Evolutionary conservation across 2,329 filamentous ascomycete species (phyloP).

Genomic region (Exophiala dermatitidis): DNA sequence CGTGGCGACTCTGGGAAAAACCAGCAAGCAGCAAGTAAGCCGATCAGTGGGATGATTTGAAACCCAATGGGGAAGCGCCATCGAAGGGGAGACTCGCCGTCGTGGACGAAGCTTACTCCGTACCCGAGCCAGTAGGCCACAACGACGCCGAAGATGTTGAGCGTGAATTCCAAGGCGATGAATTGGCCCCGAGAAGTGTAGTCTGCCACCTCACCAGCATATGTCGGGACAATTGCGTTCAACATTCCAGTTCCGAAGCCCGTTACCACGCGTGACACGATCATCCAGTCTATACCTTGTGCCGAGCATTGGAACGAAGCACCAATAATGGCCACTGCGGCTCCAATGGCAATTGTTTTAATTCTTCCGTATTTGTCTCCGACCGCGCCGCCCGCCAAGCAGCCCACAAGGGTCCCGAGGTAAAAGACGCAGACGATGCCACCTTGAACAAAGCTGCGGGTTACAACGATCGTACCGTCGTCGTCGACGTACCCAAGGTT

Average conservation of each 20-base stretch:
- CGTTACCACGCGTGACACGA: conserved; percentile 52
- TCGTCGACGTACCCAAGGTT: conserved; percentile 54
- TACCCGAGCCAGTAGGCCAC: conserved; percentile 32
- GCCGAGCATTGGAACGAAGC: conserved; percentile 60
- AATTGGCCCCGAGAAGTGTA: conserved; percentile 62
- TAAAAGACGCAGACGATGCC: conserved; percentile 47
- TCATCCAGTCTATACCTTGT: conserved; percentile 61
- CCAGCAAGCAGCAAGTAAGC: conserved; percentile 52
- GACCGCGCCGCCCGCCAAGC: conserved; percentile 55
- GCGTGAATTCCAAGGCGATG: conserved; percentile 64
- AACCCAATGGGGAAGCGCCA: conserved; percentile 66
- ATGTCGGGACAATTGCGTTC: conserved; percentile 64
- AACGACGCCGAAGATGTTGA: conserved; percentile 50
- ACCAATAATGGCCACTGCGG: conserved; percentile 53
- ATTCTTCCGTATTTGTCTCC: conserved; percentile 58
- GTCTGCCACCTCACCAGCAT: conserved; percentile 62
- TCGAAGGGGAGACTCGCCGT: conserved; percentile 52
- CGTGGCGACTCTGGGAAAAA: conserved; percentile 64
- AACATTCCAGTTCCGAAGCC: conserved; percentile 63
- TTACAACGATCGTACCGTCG: conserved; percentile 47
- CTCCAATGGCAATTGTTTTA: conserved; percentile 55
- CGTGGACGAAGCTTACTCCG: conserved; percentile 29
- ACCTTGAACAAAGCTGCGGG: conserved; percentile 54
- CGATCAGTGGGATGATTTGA: conserved; percentile 58
- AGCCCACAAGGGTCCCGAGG: conserved; percentile 59